A percentile compares a stretch with the other conserved stretches of the same genome.
Evolutionary conservation across 228 moss, liverwort and hornwort genomes (phyloP).

Genomic region (Sphagnum magellanicum): DNA sequence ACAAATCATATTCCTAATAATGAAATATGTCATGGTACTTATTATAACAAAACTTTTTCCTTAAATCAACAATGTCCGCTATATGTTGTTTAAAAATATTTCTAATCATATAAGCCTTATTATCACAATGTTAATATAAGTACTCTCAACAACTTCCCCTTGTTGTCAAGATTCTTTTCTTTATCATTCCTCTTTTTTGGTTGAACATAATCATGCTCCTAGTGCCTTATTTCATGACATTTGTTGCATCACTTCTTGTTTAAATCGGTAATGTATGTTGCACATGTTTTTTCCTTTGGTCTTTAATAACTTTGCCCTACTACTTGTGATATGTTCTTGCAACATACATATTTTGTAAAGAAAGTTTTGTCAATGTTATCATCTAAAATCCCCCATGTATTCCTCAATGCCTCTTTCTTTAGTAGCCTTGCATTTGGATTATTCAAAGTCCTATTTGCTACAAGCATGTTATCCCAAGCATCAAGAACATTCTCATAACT

Average conservation of each 20-base stretch:
- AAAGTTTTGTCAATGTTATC: not conserved
- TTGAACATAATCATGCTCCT: not conserved
- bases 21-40: too few species aligned
- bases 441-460: not conserved
- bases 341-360: not conserved
- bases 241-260: not conserved
- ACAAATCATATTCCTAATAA: too few species aligned
- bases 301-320: not conserved
- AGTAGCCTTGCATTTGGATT: not conserved
- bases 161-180: too few species aligned
- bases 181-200: too few species aligned
- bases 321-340: not conserved
- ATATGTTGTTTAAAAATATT: too few species aligned
- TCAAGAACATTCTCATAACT: not conserved
- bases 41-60: too few species aligned
- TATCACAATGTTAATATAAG: too few species aligned
- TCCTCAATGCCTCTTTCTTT: not conserved
- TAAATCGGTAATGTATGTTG: not conserved
- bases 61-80: too few species aligned
- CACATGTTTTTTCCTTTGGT: not conserved
- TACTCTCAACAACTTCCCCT: too few species aligned
- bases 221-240: not conserved
- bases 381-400: not conserved
- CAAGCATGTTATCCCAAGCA: not conserved
- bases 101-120: too few species aligned